phyloP scores from a whole-genome alignment of 257 asterid species.

The Solanum bulbocastanum region DNA sequence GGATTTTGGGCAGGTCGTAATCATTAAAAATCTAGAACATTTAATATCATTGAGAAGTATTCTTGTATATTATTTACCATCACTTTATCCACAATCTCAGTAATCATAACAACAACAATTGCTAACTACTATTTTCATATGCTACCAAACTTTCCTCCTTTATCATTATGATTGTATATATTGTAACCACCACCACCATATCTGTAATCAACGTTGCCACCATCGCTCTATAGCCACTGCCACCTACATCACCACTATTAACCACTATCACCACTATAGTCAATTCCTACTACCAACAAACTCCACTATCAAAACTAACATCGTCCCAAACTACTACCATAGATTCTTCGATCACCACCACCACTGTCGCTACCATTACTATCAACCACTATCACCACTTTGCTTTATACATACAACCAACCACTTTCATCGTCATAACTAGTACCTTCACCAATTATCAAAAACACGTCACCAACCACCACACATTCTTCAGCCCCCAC shows the following conservation, averaged over 20 bases:
- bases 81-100: no score
- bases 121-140: no score
- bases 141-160: no score
- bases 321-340: neutral
- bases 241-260: no score
- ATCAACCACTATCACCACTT: neutral
- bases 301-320: neutral
- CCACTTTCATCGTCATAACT: neutral
- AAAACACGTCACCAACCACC: neutral
- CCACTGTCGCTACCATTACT: no score
- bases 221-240: neutral
- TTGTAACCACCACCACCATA: neutral
- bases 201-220: neutral
- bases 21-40: no score
- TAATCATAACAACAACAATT: no score
- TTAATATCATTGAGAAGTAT: no score
- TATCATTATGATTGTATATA: no score
- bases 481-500: neutral
- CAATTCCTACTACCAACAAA: neutral
- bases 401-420: neutral
- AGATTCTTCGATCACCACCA: neutral
- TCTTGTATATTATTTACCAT: no score
- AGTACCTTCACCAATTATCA: neutral
- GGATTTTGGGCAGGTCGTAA: no score
- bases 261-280: neutral